A percentile compares a stretch with the other conserved stretches of the same genome.
Evolutionary conservation across 805 yeast species (phyloP).

Genomic region (Tetrapisispora namnaoensis): DNA sequence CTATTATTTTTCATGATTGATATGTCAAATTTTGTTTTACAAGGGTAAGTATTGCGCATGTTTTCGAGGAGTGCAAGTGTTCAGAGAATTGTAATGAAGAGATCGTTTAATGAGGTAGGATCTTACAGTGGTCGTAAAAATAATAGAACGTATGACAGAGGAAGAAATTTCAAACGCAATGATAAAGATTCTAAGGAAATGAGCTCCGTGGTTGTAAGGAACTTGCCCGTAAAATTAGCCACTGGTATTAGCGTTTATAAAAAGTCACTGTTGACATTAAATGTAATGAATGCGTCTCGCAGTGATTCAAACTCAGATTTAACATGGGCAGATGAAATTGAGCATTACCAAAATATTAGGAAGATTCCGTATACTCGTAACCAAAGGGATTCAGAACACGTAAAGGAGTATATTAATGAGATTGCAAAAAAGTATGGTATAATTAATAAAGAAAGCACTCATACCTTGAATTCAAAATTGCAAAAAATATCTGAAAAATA

Average conservation of each 20-base stretch:
- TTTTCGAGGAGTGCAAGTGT: too few relatives aligned
- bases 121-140: background rate
- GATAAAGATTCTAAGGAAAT: background rate
- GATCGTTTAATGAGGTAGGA: background rate
- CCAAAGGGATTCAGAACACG: background rate
- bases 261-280: background rate
- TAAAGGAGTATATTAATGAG: slow-evolving; percentile 7
- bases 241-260: slow-evolving; percentile 2
- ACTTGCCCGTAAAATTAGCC: background rate
- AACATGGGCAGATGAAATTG: slow-evolving; percentile 15
- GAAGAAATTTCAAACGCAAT: background rate
- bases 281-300: slow-evolving; percentile 1
- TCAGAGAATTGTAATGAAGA: background rate
- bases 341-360: slow-evolving; percentile 12
- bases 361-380: slow-evolving; percentile 3
- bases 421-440: slow-evolving; percentile 1
- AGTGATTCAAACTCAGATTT: background rate
- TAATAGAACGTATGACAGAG: slow-evolving; percentile 1
- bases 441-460: slow-evolving; percentile 5
- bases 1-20: too few relatives aligned
- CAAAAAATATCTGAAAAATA: background rate
- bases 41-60: too few relatives aligned
- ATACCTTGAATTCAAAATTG: slow-evolving; percentile 4
- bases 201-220: background rate
- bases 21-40: too few relatives aligned